Evolutionary conservation across 2,329 filamentous ascomycete genomes (phyloP), one percentile per base, ranked within the genome.

Genomic region (Huntiella omanensis): DNA sequence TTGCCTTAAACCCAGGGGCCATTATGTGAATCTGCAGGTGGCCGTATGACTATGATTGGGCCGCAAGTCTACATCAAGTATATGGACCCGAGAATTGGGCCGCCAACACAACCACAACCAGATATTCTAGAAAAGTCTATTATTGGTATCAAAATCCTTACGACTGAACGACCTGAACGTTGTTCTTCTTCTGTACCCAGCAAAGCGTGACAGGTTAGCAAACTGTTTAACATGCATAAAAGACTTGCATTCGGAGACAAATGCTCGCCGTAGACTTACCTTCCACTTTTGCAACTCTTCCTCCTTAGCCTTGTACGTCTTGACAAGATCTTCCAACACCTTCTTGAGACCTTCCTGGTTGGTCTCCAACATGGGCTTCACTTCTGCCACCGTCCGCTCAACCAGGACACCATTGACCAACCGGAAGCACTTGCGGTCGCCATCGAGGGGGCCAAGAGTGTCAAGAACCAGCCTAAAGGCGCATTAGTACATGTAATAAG

Each of bases 211-310:
- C 22, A 33, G 7, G 45, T 47, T 33, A 47, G 45, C 35, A 22
- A 33, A 11, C 32, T 32, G 10, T 15, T 13, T 7, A 33, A 6
- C 3, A 39, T 19, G 8, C 12, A 4, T 5, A n/a, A 8, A 15
- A 40, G 19, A 17, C 4, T 13, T 42, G 16, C 15, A 17, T 13
- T 10, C 17, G 16, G 11, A 2, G 3, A 13, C 15, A 3, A 13
- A 8, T 32, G 4, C 12, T 40, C 12, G 8, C 8, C 13, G 32
- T 39, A 5, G 11, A 57, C 76, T 49, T 65, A 92, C 88, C 84
- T 98, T 98, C 91, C 91, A 98, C 62, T 80, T 87, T 60, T 98
- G 88, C 69, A 98, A 75, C 59, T 98, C 91, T 37, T 85, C 77
- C 62, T 98, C 87, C 64, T 94, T 93, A 32, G 70, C 66, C 68